These are phyloP conservation scores for Arachis monticola DNA, from an alignment of 331 rosid species.

Conservation along the genomic window DNA sequence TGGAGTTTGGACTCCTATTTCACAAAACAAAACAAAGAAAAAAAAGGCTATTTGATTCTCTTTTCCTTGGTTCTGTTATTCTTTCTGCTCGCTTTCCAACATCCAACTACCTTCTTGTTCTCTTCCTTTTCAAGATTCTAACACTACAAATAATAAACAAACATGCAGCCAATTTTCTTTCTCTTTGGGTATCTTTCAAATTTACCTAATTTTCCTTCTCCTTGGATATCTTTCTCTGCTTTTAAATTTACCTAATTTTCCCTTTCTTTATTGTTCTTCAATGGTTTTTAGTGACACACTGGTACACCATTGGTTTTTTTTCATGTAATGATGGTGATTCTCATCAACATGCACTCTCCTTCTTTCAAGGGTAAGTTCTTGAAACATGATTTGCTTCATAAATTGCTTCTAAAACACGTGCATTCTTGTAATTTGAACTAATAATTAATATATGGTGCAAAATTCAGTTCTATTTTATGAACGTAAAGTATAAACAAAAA, in stretches of 20 bases:
- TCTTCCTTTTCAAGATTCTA: background rate
- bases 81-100: background rate
- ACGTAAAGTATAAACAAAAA: too few species aligned
- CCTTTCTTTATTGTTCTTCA: conserved; percentile 1
- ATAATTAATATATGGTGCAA: background rate
- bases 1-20: background rate
- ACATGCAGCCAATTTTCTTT: background rate
- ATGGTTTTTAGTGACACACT: background rate
- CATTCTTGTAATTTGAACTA: conserved; percentile 1
- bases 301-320: background rate
- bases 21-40: background rate
- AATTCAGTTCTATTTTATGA: too few species aligned
- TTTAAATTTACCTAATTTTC: background rate
- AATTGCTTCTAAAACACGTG: background rate
- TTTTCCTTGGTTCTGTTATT: background rate
- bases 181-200: too few species aligned
- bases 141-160: background rate
- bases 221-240: background rate
- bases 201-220: background rate
- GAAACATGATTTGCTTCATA: background rate
- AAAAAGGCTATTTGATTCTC: background rate
- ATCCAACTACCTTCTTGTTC: background rate
- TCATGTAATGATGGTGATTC: conserved; percentile 1
- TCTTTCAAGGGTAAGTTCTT: conserved; percentile 3
- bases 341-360: conserved; percentile 29